Evolutionary conservation across 805 yeast species (phyloP), one percentile per base, ranked within the genome.

Genomic region (Ogataea pignaliae): DNA sequence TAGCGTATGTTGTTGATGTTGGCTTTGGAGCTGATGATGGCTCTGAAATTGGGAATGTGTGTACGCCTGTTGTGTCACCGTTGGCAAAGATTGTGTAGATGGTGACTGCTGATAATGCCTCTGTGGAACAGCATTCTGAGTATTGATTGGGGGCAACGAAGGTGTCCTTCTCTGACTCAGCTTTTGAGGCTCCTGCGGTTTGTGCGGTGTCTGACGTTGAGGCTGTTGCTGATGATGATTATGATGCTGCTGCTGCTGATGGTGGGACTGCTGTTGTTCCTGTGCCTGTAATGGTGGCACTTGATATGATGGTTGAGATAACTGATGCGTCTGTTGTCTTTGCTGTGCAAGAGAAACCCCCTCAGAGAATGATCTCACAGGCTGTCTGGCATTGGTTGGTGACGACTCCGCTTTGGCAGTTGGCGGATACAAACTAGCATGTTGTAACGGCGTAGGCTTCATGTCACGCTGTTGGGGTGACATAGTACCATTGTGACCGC

Each of bases 51-150:
- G 13, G 16, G 13, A 36, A 10, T 18, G 15, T 13, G 41, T 8
- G 26, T 16, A 13, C 6, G 21, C 33, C 16, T 41, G 39, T 10
- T 34, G 28, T 9, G 43, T 29, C 17, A 29, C 15, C n/a, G 29
- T 26, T 26, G 45, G 41, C 34, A 37, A 16, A 17, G 40, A 16
- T 15, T 38, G 45, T 26, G 41, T 17, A 10, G 37, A 21, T 17
- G 42, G 39, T 14, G 42, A 33, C 1, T 40, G 40, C 17, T 44
- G 38, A 30, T 50, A 48, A 16, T 44, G 44, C 31, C 56, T 37
- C 42, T 52, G 57, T 1, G 60, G 59, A 37, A 56, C 60, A 13
- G 61, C 57, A 17, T 49, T 52, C 26, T 50, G 58, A 10, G 53
- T 46, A 34, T 41, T 45, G 13, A 55, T 47, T 10, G 52, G 47